A percentile compares a stretch with the other conserved stretches of the same genome.
Evolutionary conservation across 2,329 filamentous ascomycete species (phyloP).

Genomic region (Colletotrichum godetiae): DNA sequence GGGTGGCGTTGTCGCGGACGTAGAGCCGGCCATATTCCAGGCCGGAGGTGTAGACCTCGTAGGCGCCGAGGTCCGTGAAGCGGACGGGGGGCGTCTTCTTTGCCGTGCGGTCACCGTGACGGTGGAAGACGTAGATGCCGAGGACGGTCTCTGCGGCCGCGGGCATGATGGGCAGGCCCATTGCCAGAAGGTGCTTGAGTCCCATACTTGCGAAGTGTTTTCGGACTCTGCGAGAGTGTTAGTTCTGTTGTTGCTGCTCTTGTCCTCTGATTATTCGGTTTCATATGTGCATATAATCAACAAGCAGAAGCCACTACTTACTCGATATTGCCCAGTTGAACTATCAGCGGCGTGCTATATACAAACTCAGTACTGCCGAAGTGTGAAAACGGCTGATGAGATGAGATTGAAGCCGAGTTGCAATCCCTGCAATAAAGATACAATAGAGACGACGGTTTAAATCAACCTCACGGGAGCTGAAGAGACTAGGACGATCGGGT

Average conservation of each 20-base stretch:
- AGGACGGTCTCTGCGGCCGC: slow-evolving; percentile 75
- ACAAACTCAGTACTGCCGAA: neutral
- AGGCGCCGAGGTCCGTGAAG: slow-evolving; percentile 83
- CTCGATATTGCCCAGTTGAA: neutral
- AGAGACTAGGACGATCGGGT: neutral
- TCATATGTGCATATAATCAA: neutral
- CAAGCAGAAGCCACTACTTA: neutral
- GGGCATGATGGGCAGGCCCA: slow-evolving; percentile 48
- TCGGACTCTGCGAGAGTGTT: neutral
- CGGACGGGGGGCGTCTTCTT: slow-evolving; percentile 78
- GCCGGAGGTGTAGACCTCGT: slow-evolving; percentile 79
- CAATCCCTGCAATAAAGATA: neutral
- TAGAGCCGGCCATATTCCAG: slow-evolving; percentile 82
- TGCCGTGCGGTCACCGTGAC: slow-evolving; percentile 88
- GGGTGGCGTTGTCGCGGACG: slow-evolving; percentile 68
- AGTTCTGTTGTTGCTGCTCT: neutral
- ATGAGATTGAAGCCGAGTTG: neutral
- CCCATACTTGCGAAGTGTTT: slow-evolving; percentile 46
- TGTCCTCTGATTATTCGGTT: neutral
- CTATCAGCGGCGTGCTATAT: neutral
- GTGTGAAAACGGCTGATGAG: neutral
- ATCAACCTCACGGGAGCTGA: neutral
- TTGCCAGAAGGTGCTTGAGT: slow-evolving; percentile 48
- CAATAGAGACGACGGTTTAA: neutral
- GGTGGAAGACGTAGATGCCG: slow-evolving; percentile 87